Evolutionary conservation across 495 filamentous ascomycete species (phyloP), one percentile per base, ranked within the genome.

Genomic region (Tuber microsphaerosporum): DNA sequence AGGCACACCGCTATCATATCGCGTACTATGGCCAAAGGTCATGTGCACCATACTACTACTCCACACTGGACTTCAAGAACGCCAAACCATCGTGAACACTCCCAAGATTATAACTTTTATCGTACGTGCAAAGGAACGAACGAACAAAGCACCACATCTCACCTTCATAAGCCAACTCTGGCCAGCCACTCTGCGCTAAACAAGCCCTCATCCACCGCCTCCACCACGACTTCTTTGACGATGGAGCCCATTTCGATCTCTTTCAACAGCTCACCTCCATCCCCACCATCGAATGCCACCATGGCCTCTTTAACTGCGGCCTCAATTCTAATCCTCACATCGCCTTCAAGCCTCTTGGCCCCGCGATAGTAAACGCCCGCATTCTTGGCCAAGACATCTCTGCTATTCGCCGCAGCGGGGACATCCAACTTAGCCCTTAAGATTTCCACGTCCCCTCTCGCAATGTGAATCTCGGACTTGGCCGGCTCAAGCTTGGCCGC

Each of bases 301-400:
- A 82, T 82, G 26, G 71, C 73, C 65, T 81, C 80, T 69, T 82
- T 82, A 51, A 80, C 71, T 26, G 17, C 65, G 1, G 80, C 81
- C 48, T 82, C 81, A 31, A 41, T 77, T 61, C 71, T 75, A 31
- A 77, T 41, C 26, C 71, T 73, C 48, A 46, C 74, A 44, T 74
- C 71, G 5, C 78, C 75, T 7, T 75, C 79, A 41, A 89, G 77
- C 46, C 84, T 86, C 69, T 85, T 85, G 1, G 89, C 90, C 42
- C 89, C 89, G 61, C 89, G 85, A 79, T 90, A 92, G 76, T 88
- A 92, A 16, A 89, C 88, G 45, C 87, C 87, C 4, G 90, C 89
- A 78, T 92, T 92, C 51, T 86, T 86, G 34, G 90, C 75, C 68
- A 92, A 85, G 22, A 85, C 86, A 2, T 79, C 79, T 42, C 83